A percentile compares a stretch with the other conserved stretches of the same genome.
These are phyloP conservation scores for Penicillium aurantiogriseum DNA, from an alignment of 2,329 filamentous ascomycete genomes.

Conservation along the genomic window DNA sequence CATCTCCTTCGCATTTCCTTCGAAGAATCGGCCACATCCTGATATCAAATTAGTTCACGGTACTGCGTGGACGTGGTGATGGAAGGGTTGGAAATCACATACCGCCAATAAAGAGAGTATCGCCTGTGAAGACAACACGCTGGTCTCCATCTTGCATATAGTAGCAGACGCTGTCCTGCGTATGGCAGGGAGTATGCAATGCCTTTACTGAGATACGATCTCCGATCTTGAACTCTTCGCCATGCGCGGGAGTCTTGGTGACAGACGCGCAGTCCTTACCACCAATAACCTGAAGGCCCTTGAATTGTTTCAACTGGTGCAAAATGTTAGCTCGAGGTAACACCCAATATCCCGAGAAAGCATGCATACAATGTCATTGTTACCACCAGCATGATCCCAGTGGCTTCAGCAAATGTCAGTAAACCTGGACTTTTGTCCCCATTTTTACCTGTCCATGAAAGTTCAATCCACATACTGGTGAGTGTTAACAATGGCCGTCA, in stretches of 20 bases:
- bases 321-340: background rate
- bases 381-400: slow-evolving; percentile 91
- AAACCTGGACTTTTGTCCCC: background rate
- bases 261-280: slow-evolving; percentile 83
- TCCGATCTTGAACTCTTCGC: slow-evolving; percentile 77
- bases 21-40: slow-evolving; percentile 96
- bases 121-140: slow-evolving; percentile 87
- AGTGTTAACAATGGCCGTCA: slow-evolving; percentile 91
- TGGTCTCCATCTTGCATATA: slow-evolving; percentile 74
- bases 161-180: slow-evolving; percentile 97
- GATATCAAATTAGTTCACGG: background rate
- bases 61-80: background rate
- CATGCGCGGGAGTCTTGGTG: slow-evolving; percentile 71
- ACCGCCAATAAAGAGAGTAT: slow-evolving; percentile 94
- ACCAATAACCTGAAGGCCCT: slow-evolving; percentile 74
- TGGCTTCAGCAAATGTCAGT: slow-evolving; percentile 59
- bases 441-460: background rate
- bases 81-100: slow-evolving; percentile 19
- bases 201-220: slow-evolving; percentile 75
- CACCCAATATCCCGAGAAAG: background rate
- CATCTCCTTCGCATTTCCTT: slow-evolving; percentile 88
- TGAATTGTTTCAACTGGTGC: slow-evolving; percentile 55
- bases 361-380: slow-evolving; percentile 68
- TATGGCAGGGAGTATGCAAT: slow-evolving; percentile 96
- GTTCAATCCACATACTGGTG: slow-evolving; percentile 69